phyloP scores from a whole-genome alignment of 805 yeast species.

The Nakazawaea populi region DNA sequence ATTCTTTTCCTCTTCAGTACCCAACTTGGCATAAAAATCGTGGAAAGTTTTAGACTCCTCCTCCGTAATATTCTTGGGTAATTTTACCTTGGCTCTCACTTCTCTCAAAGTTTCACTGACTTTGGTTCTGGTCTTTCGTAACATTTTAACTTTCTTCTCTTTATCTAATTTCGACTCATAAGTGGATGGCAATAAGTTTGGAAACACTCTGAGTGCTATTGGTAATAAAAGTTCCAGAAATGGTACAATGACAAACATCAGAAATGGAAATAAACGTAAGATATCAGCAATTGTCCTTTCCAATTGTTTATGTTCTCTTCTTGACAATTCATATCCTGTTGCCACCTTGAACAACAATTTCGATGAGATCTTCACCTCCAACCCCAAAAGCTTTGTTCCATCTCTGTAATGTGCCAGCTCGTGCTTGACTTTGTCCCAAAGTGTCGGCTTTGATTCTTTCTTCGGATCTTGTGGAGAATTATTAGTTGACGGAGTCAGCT shows the following conservation, averaged over 20 bases:
- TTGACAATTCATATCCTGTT: conserved; percentile 84
- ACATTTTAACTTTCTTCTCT: conserved; percentile 45
- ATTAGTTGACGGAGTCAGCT: neutral
- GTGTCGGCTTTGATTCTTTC: conserved; percentile 39
- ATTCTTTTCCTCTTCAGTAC: conserved; percentile 59
- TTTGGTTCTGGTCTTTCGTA: conserved; percentile 54
- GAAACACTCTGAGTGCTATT: conserved; percentile 82
- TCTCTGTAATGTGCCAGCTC: conserved; percentile 90
- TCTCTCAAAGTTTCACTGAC: conserved; percentile 52
- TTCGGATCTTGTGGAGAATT: conserved; percentile 1
- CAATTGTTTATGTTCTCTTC: conserved; percentile 86
- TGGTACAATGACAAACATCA: conserved; percentile 83
- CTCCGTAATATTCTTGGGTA: conserved; percentile 42
- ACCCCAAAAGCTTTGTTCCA: conserved; percentile 89
- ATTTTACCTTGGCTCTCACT: conserved; percentile 40
- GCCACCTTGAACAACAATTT: conserved; percentile 75
- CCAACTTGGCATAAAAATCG: conserved; percentile 43
- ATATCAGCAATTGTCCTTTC: conserved; percentile 85
- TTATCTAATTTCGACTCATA: conserved; percentile 61
- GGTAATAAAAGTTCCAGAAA: conserved; percentile 94
- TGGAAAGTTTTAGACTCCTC: conserved; percentile 43
- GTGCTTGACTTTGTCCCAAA: conserved; percentile 85
- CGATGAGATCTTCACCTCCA: conserved; percentile 79
- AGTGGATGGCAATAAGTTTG: conserved; percentile 89
- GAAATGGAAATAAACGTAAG: conserved; percentile 82